Evolutionary conservation across 2,329 filamentous ascomycete genomes (phyloP), one percentile per base, ranked within the genome.

Genomic region (Pyricularia grisea): DNA sequence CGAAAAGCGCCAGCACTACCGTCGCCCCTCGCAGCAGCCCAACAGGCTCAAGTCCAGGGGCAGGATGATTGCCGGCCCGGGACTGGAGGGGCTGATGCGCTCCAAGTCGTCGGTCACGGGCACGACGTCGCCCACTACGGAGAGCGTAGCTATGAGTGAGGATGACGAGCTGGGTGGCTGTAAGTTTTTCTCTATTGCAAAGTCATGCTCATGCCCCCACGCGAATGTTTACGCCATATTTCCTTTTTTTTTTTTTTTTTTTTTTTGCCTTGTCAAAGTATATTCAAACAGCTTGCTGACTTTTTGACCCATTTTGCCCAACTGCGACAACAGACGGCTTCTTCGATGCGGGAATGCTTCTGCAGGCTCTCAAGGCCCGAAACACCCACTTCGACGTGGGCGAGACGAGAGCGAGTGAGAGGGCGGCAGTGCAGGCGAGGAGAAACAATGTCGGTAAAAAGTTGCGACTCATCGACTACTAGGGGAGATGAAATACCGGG

Each of bases 291-390:
- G 60, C 5, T 74, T 78, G 70, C 58, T 72, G 11, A 67, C 66
- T 67, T 71, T n/a, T 10, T 28, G 10, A 2, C n/a, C 25, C 20
- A 28, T 23, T 10, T 11, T 36, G 4, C 1, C 25, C 58, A 61
- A 63, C 60, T 23, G 10, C 58, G 5, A 5, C 23, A 9, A 31
- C 76, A 97, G 94, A 97, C 83, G 94, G 94, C 36, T 97, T 98
- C 83, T 98, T 98, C 80, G 94, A 98, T 77, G 93, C 94, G 0
- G 94, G 94, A 17, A 97, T 97, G 93, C 86, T 97, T 5, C 84
- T 95, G 28, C 92, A 96, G 77, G 93, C 93, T 1, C 87, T 97
- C 70, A 94, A 94, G 77, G 90, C 90, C 2, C 86, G 90, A 67
- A 85, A 85, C 20, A 84, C 88, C 69, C 82, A 81, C 4, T 78